These are phyloP conservation scores for Nitzschia sp. DNA, from an alignment of 108 stramenopile species.

Conservation along the genomic window DNA sequence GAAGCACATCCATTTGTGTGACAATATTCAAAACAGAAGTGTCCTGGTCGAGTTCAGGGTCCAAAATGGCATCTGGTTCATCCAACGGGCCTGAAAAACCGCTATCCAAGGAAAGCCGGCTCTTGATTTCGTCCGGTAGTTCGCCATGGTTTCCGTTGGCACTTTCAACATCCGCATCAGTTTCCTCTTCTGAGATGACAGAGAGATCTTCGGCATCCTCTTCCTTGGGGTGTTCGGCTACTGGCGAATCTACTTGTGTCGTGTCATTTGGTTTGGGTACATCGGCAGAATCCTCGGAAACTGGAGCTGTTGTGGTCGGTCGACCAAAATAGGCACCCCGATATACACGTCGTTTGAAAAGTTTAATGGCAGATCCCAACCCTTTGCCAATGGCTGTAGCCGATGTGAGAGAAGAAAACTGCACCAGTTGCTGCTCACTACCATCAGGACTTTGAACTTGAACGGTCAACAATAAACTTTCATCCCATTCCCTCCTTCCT, in stretches of 20 bases:
- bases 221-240: too few species aligned
- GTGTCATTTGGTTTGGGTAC: background rate
- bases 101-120: too few species aligned
- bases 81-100: too few species aligned
- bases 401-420: conserved; percentile 54
- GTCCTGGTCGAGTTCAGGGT: background rate
- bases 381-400: conserved; percentile 65
- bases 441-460: conserved; percentile 63
- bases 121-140: too few species aligned
- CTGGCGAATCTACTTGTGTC: too few species aligned
- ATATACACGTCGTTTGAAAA: conserved; percentile 68
- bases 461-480: conserved; percentile 44
- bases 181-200: background rate
- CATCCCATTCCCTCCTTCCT: conserved; percentile 1
- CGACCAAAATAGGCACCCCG: conserved; percentile 41
- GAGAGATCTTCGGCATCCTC: background rate
- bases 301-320: background rate
- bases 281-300: background rate
- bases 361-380: conserved; percentile 50
- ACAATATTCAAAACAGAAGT: background rate
- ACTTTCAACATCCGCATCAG: too few species aligned
- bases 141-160: too few species aligned
- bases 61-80: background rate
- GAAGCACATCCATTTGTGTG: background rate
- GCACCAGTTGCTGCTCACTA: conserved; percentile 51